phyloP scores from a whole-genome alignment of 2,329 filamentous ascomycete species.

The Aspergillus novoparasiticus region DNA sequence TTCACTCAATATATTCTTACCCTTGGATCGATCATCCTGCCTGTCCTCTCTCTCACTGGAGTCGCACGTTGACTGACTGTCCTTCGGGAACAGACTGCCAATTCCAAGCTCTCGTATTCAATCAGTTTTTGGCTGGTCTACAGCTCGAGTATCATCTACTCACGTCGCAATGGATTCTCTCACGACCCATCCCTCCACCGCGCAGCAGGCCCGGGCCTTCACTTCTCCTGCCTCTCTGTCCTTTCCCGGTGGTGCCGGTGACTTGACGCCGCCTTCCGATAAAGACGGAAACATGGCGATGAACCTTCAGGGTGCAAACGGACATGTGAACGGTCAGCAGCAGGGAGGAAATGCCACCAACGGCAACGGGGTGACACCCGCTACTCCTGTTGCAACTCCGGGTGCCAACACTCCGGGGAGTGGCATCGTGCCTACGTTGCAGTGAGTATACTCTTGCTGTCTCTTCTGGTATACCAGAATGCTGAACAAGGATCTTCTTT shows the following conservation, averaged over 20 bases:
- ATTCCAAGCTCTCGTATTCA: constrained; percentile 18
- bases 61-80: constrained; percentile 12
- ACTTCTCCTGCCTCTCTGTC: constrained; percentile 90
- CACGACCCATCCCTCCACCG: constrained; percentile 87
- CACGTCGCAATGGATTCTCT: constrained; percentile 75
- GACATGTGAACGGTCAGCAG: constrained; percentile 55
- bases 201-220: constrained; percentile 92
- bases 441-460: constrained; percentile 75
- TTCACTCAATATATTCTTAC: constrained; percentile 21
- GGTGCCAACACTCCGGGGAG: constrained; percentile 79
- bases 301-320: constrained; percentile 50
- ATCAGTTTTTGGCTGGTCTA: constrained; percentile 26
- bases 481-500: constrained; percentile 48
- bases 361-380: constrained; percentile 81
- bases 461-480: constrained; percentile 49
- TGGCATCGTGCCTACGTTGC: constrained; percentile 88
- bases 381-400: constrained; percentile 89
- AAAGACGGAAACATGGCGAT: constrained; percentile 61
- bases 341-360: constrained; percentile 61
- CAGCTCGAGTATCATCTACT: constrained; percentile 29
- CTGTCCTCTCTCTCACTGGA: constrained; percentile 1
- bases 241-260: constrained; percentile 81
- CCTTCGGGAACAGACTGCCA: constrained; percentile 29
- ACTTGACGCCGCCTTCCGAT: constrained; percentile 76
- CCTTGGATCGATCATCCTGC: constrained; percentile 4